A percentile compares a stretch with the other conserved stretches of the same genome.
Evolutionary conservation across 495 filamentous ascomycete species (phyloP).

Genomic region (Haplographium delicatum): DNA sequence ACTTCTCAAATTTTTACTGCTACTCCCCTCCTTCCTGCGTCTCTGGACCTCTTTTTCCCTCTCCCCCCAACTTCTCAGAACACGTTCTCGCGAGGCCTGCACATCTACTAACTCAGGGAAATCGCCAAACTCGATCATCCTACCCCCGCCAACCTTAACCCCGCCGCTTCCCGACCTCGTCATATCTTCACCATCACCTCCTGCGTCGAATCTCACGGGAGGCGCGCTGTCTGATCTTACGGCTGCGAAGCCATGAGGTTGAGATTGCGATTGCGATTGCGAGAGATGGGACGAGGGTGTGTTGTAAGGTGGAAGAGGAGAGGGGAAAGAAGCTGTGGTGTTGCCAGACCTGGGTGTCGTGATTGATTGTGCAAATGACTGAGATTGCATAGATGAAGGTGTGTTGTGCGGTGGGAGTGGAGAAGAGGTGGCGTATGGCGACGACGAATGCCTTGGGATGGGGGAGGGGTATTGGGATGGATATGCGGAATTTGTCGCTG

Average conservation of each 20-base stretch:
- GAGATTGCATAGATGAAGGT: neutral
- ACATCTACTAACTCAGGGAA: conserved; percentile 16
- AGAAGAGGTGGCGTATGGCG: neutral
- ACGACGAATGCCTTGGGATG: neutral
- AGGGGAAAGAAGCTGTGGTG: neutral
- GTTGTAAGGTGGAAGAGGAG: neutral
- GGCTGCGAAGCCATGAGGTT: neutral
- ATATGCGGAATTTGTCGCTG: neutral
- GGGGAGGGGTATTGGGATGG: conserved; percentile 5
- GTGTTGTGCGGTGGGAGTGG: neutral
- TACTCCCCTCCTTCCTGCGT: neutral
- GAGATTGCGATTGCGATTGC: neutral
- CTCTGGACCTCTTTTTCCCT: conserved; percentile 1
- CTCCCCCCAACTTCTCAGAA: conserved; percentile 12
- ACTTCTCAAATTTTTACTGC: neutral
- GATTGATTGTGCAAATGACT: neutral
- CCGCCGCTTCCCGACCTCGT: conserved; percentile 20
- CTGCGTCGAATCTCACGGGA: neutral
- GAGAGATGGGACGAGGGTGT: neutral
- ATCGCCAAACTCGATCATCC: conserved; percentile 28
- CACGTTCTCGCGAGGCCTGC: conserved; percentile 13
- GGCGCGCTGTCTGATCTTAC: too few species aligned
- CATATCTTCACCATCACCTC: conserved; percentile 5
- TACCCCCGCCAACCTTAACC: conserved; percentile 19
- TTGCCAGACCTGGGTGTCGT: neutral